Percentiles rank a stretch among this genome's conserved stretches.
phyloP scores from a whole-genome alignment of 495 filamentous ascomycete species.

The Daldinia loculata region DNA sequence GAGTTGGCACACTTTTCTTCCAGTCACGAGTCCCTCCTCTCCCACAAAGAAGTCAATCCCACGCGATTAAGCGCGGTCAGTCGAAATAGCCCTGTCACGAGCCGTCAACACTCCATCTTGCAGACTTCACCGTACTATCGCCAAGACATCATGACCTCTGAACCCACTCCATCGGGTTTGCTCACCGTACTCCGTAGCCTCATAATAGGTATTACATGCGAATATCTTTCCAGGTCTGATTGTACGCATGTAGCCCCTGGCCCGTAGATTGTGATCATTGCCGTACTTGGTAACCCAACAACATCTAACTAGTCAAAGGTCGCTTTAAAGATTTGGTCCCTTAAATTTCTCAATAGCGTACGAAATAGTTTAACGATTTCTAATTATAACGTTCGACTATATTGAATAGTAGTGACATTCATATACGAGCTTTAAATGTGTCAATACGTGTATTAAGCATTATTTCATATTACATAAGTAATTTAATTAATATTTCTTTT shows the following conservation, averaged over 20 bases:
- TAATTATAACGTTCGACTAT: no score
- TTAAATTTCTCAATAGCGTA: no score
- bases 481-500: not conserved
- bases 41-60: slow-evolving; percentile 17
- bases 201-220: slow-evolving; percentile 6
- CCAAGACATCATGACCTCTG: slow-evolving; percentile 20
- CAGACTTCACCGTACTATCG: slow-evolving; percentile 16
- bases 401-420: no score
- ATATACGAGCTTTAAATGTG: no score
- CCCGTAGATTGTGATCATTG: not conserved
- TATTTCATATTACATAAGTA: not conserved
- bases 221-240: slow-evolving; percentile 1
- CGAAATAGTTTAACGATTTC: no score
- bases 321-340: no score
- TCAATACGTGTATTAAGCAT: slow-evolving; percentile 2
- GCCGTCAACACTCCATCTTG: slow-evolving; percentile 10
- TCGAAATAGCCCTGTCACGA: slow-evolving; percentile 23
- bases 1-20: slow-evolving; percentile 43
- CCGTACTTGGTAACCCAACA: not conserved
- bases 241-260: not conserved
- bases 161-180: slow-evolving; percentile 20
- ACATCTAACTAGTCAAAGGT: no score
- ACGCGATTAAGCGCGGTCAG: slow-evolving; percentile 20
- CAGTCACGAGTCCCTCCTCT: slow-evolving; percentile 41
- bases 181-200: slow-evolving; percentile 14